Base-by-base conservation (phyloP, 106 monocot genomes). In the Phalaenopsis equestris region DNA sequence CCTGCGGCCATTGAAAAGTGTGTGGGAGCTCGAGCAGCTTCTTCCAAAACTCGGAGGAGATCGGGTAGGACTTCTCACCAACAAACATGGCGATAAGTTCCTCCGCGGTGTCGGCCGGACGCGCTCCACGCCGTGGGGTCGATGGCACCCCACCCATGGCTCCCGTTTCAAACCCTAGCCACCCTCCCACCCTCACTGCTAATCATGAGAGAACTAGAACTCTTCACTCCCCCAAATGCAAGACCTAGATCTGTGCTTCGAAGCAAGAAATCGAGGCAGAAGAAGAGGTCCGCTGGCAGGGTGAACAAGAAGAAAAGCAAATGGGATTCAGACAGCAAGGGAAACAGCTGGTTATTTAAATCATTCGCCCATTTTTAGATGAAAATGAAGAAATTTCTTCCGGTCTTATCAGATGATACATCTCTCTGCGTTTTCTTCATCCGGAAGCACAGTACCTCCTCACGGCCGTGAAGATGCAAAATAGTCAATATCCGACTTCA, bases 21-120 rank as follows among this genome's bases (percentile, higher is more conserved):
- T 93, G 91, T 11, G 92, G 98, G 48, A 99, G 84, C 86, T 94
- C 94, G 36, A 99, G 92, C 65, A 99, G 88, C 87, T 88, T 86
- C 79, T 81, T 58, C 98, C 98, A 99, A 78, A 94, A 88, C 74
- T 94, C 94, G 19, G 92, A 94, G 11, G 89, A 79, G 74, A 99
- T 81, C 21, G 98, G 98, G 84, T 90, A 92, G 58, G 94, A 78
- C 77, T 87, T 85, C 56, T 86, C 86, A 9, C 98, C 98, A 45
- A 99, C 89, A 80, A 99, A 87, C 36, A 84, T 87, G 8, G 86
- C 87, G 81, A 99, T 92, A 82, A 91, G 78, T 18, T 90, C 84
- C 87, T 99, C 98, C 78, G 83, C 89, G 77, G 79, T 76, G 2
- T 88, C 89, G 79, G 46, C 58, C 76, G 87, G 80, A 84, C 79